These are phyloP conservation scores for Exophiala xenobiotica DNA, from an alignment of 2,329 filamentous ascomycete species.

Conservation along the genomic window DNA sequence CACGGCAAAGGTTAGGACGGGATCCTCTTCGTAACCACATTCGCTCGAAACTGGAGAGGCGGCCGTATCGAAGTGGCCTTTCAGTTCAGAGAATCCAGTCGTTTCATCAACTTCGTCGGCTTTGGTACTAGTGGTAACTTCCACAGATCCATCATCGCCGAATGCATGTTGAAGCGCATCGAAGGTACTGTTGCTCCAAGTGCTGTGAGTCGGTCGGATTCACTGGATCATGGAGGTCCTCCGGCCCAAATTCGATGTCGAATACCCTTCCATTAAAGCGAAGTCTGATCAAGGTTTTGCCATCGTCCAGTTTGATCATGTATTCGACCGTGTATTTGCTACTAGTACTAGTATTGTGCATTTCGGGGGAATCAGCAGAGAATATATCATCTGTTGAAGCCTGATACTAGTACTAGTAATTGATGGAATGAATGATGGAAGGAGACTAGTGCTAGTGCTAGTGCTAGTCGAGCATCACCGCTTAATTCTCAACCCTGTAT, in stretches of 20 bases:
- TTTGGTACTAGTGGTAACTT: no score
- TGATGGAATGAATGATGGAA: no score
- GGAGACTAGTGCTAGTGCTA: no score
- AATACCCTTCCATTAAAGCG: not conserved
- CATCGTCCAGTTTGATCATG: not conserved
- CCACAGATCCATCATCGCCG: not conserved
- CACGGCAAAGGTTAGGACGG: not conserved
- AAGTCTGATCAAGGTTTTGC: not conserved
- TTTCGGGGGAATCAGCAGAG: no score
- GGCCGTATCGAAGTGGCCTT: not conserved
- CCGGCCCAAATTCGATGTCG: not conserved
- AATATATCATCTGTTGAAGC: no score
- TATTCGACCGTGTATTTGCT: not conserved
- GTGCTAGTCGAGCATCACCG: no score
- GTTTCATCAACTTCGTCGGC: conserved; percentile 7
- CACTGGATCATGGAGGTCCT: not conserved
- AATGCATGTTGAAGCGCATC: not conserved
- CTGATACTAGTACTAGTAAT: no score
- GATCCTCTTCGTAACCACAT: not conserved
- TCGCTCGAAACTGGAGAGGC: not conserved
- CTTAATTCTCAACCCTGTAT: no score
- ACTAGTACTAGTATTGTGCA: no score
- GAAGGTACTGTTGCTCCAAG: not conserved
- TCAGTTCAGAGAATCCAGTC: not conserved
- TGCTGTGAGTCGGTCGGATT: not conserved